Conservation (phyloP, 306 rosid genomes). For the Lathyrus tuberosus region DNA sequence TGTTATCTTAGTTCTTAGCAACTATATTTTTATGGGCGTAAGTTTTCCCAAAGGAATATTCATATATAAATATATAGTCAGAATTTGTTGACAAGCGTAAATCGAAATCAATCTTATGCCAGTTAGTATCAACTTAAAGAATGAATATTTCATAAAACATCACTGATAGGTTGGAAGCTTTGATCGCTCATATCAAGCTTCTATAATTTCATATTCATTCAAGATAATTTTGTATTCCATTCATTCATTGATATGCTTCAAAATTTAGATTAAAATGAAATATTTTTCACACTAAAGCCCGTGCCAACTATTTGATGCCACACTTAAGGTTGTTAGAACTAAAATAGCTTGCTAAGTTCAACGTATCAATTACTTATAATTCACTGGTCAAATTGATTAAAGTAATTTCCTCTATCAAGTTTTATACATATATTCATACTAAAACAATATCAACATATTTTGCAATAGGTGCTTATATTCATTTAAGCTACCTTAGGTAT, state of each 20-base stretch:
- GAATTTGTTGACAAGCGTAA: constrained; percentile 24
- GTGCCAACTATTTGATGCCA: constrained; percentile 19
- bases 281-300: background rate
- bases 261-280: background rate
- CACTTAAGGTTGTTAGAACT: constrained; percentile 2
- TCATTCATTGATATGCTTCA: constrained; percentile 8
- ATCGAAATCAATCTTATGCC: constrained; percentile 17
- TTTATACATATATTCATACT: background rate
- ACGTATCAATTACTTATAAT: constrained; percentile 3
- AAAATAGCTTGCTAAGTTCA: background rate
- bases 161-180: constrained; percentile 11
- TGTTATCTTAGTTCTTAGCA: constrained; percentile 21
- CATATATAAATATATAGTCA: background rate
- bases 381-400: background rate
- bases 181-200: constrained; percentile 8
- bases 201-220: background rate
- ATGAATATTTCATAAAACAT: constrained; percentile 8
- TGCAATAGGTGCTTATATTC: background rate
- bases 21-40: constrained; percentile 26
- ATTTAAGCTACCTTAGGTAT: background rate
- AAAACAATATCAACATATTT: background rate
- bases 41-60: constrained; percentile 20
- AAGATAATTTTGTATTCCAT: constrained; percentile 1
- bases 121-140: background rate
- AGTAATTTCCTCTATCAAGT: background rate